Evolutionary conservation across 495 filamentous ascomycete species (phyloP).

Genomic region (Tuber calosporum): DNA sequence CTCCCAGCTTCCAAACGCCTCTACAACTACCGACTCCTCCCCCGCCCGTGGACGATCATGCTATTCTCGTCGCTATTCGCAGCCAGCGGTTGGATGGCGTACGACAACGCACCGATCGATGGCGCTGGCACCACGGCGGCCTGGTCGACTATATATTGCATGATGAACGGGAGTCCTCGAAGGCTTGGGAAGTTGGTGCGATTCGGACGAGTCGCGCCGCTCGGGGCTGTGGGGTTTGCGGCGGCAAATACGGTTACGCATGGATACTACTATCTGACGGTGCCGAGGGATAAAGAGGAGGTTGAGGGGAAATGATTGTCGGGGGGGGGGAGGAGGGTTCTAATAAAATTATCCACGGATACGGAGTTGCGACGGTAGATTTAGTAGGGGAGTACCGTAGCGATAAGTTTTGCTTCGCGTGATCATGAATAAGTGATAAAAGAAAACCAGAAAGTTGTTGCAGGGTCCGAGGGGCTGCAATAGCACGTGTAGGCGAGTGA

Average conservation of each 20-base stretch:
- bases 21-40: slow-evolving; percentile 20
- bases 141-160: slow-evolving; percentile 76
- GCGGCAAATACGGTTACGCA: slow-evolving; percentile 55
- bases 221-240: slow-evolving; percentile 55
- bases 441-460: neutral
- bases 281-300: slow-evolving; percentile 21
- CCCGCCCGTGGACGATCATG: slow-evolving; percentile 54
- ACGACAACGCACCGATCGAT: slow-evolving; percentile 75
- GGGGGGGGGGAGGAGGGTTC: neutral
- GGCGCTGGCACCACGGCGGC: slow-evolving; percentile 76
- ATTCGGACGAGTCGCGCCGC: slow-evolving; percentile 57
- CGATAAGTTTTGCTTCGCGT: neutral
- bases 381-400: neutral
- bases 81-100: slow-evolving; percentile 49
- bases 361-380: neutral
- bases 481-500: neutral
- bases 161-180: slow-evolving; percentile 63
- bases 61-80: slow-evolving; percentile 53
- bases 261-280: slow-evolving; percentile 32
- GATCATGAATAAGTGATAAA: neutral
- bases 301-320: slow-evolving; percentile 4
- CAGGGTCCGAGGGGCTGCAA: neutral
- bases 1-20: slow-evolving; percentile 23
- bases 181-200: slow-evolving; percentile 43
- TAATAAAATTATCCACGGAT: neutral